A percentile compares a stretch with the other conserved stretches of the same genome.
Conservation (phyloP, 2,329 filamentous ascomycete species). For the Xylaria arbuscula region DNA sequence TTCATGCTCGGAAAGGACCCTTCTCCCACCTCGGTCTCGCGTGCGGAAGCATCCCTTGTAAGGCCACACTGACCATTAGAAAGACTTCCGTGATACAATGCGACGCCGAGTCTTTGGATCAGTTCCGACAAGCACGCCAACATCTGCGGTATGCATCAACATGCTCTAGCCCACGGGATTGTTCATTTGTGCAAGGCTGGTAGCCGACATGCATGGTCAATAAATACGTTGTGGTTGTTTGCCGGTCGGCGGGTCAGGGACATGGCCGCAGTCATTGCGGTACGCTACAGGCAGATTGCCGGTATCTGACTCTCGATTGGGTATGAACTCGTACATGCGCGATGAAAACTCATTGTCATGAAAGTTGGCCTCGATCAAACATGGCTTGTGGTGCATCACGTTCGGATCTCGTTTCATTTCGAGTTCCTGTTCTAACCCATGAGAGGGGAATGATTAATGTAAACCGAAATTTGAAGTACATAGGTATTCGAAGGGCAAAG, state of each 20-base stretch:
- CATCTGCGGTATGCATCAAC: conserved; percentile 40
- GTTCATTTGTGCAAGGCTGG: conserved; percentile 47
- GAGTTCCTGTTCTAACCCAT: conserved; percentile 16
- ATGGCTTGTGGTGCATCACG: conserved; percentile 24
- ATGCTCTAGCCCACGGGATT: conserved; percentile 39
- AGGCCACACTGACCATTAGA: conserved; percentile 35
- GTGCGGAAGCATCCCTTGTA: conserved; percentile 31
- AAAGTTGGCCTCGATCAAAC: conserved; percentile 30
- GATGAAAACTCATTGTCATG: conserved; percentile 23
- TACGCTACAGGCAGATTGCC: conserved; percentile 43
- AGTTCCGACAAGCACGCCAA: conserved; percentile 31
- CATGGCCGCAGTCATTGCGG: conserved; percentile 47
- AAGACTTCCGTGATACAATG: conserved; percentile 41
- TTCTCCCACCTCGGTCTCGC: conserved; percentile 45
- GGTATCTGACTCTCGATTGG: conserved; percentile 39
- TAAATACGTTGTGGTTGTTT: conserved; percentile 44
- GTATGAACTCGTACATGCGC: conserved; percentile 34
- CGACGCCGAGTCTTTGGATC: conserved; percentile 42
- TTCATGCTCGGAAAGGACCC: conserved; percentile 36
- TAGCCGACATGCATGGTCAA: conserved; percentile 48
- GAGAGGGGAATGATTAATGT: conserved; percentile 12
- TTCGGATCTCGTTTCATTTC: conserved; percentile 22
- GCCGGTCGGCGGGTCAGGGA: conserved; percentile 49
- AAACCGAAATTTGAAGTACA: conserved; percentile 10
- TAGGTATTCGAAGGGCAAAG: conserved; percentile 12